Evolutionary conservation across 1,284 basidiomycete species (phyloP).

Genomic region (Stereum hirsutum): DNA sequence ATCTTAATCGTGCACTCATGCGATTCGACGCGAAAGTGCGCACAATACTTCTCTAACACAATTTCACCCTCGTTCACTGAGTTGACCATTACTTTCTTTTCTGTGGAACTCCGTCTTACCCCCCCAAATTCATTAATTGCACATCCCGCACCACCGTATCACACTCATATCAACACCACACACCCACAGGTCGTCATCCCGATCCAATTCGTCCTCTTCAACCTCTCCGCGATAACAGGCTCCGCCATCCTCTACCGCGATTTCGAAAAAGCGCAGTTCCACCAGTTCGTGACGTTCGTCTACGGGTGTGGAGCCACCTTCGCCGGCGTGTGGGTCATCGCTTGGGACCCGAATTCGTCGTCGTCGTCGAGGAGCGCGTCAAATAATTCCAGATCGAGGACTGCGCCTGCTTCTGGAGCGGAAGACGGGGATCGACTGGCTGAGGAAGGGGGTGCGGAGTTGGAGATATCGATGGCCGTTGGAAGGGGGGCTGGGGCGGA

Average conservation of each 20-base stretch:
- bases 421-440: slow-evolving; percentile 17
- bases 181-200: slow-evolving; percentile 77
- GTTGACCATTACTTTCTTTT: too few species aligned
- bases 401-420: slow-evolving; percentile 13
- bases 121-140: too few species aligned
- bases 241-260: slow-evolving; percentile 93
- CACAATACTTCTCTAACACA: too few species aligned
- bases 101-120: too few species aligned
- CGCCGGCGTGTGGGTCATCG: slow-evolving; percentile 78
- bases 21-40: slow-evolving; percentile 78
- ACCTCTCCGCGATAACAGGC: slow-evolving; percentile 82
- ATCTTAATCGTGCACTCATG: slow-evolving; percentile 85
- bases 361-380: slow-evolving; percentile 6
- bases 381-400: too few species aligned
- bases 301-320: slow-evolving; percentile 82
- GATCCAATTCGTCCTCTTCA: slow-evolving; percentile 90
- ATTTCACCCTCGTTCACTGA: too few species aligned
- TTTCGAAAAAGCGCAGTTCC: slow-evolving; percentile 74
- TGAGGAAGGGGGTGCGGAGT: slow-evolving; percentile 17
- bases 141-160: too few species aligned
- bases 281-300: slow-evolving; percentile 79
- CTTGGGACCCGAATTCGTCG: slow-evolving; percentile 37
- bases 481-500: neutral
- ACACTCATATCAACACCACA: neutral
- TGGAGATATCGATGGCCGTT: slow-evolving; percentile 9